A percentile compares a stretch with the other conserved stretches of the same genome.
Conservation (phyloP, 2,329 filamentous ascomycete genomes). For the Hymenoscyphus scutula region DNA sequence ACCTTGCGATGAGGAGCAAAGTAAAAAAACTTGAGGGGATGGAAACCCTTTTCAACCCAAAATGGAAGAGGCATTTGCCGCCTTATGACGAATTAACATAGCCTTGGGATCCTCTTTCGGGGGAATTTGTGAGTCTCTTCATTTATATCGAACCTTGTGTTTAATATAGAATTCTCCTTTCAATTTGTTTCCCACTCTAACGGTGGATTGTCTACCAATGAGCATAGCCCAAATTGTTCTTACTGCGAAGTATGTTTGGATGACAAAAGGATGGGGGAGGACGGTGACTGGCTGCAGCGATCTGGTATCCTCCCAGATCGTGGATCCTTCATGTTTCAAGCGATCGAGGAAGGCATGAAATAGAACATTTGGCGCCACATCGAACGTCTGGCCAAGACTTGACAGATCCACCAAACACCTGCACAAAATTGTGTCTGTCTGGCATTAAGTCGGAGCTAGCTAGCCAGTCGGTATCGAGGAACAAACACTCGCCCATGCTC, state of each 20-base stretch:
- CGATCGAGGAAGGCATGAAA: neutral
- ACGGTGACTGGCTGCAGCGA: neutral
- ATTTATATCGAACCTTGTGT: neutral
- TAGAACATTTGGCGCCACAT: neutral
- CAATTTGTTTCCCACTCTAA: neutral
- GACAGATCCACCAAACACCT: neutral
- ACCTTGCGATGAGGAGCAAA: constrained; percentile 7
- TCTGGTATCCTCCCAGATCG: neutral
- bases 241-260: too few species aligned
- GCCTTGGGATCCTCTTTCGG: neutral
- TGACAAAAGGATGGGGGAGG: neutral
- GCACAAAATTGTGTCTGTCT: neutral
- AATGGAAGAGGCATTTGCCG: neutral
- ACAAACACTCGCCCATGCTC: neutral
- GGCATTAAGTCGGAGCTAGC: neutral
- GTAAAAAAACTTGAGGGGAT: neutral
- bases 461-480: neutral
- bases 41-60: neutral
- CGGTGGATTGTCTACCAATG: neutral
- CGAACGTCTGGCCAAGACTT: neutral
- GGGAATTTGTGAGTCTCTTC: neutral
- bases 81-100: neutral
- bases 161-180: neutral
- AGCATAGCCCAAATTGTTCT: neutral
- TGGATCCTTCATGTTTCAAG: neutral